Percentiles rank a stretch among this genome's conserved stretches.
Conservation (phyloP, 2,329 filamentous ascomycete species). For the Colletotrichum graminicola region DNA sequence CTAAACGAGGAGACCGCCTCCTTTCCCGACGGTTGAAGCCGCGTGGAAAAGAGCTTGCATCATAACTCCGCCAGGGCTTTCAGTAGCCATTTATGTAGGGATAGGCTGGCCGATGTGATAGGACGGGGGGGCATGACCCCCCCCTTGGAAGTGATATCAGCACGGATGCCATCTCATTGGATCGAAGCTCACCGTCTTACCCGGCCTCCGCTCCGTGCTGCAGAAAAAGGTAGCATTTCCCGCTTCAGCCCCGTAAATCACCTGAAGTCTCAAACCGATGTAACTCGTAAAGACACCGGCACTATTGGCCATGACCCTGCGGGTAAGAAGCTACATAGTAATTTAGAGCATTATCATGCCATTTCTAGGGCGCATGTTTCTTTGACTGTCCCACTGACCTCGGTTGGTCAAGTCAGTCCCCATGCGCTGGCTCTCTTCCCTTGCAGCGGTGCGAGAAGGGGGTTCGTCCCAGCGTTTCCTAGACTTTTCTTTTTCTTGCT, state of each 20-base stretch:
- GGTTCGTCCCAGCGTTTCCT: slow-evolving; percentile 1
- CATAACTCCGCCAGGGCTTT: background rate
- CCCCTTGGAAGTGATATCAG: background rate
- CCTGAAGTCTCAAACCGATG: background rate
- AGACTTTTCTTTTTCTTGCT: background rate
- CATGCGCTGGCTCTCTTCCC: background rate
- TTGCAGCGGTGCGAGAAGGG: background rate
- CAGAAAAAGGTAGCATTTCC: slow-evolving; percentile 11
- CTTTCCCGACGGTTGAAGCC: background rate
- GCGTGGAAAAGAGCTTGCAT: background rate
- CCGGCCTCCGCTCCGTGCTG: slow-evolving; percentile 7
- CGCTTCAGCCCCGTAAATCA: background rate
- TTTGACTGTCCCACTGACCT: background rate
- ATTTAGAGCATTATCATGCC: background rate
- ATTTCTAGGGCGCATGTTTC: too few species aligned
- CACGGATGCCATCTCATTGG: slow-evolving; percentile 11
- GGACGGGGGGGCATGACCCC: background rate
- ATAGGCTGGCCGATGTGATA: background rate
- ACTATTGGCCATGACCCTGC: background rate
- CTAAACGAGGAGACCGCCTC: background rate
- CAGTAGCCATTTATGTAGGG: background rate
- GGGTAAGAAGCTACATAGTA: too few species aligned
- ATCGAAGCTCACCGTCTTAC: background rate
- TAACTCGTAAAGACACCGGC: background rate
- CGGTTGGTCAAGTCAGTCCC: background rate